phyloP scores from a whole-genome alignment of 192 early-diverging fungal species.

The Umbelopsis vinacea region DNA sequence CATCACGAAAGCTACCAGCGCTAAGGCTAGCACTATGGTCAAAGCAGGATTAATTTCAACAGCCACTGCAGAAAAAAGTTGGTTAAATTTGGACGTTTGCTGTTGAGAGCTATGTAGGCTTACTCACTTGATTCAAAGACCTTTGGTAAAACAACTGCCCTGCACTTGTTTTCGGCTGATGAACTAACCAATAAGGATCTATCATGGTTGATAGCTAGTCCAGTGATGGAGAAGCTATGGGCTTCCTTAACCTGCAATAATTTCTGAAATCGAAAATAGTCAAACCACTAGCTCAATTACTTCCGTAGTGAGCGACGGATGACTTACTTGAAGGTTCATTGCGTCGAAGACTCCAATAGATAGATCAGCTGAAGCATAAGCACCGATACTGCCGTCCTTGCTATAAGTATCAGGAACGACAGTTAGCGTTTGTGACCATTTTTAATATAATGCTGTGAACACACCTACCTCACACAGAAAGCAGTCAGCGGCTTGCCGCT shows the following conservation, averaged over 20 bases:
- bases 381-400: constrained; percentile 69
- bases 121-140: constrained; percentile 45
- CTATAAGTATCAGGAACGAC: constrained; percentile 44
- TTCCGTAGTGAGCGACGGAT: neutral
- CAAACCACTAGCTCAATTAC: neutral
- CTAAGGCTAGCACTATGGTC: neutral
- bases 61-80: neutral
- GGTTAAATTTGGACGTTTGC: neutral
- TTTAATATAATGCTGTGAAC: neutral
- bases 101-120: neutral
- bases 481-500: constrained; percentile 66
- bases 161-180: constrained; percentile 80
- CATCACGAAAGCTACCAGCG: neutral
- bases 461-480: constrained; percentile 64
- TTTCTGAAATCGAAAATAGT: constrained; percentile 37
- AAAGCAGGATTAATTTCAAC: neutral
- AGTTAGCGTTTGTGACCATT: constrained; percentile 1
- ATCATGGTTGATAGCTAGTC: constrained; percentile 72
- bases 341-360: constrained; percentile 70
- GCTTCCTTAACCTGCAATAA: constrained; percentile 66
- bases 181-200: constrained; percentile 73
- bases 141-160: constrained; percentile 60
- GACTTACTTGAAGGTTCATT: constrained; percentile 39
- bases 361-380: constrained; percentile 75
- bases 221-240: constrained; percentile 82